These are phyloP conservation scores for Xylariomycetidae sp. DNA, from an alignment of 2,329 filamentous ascomycete species.

Conservation along the genomic window DNA sequence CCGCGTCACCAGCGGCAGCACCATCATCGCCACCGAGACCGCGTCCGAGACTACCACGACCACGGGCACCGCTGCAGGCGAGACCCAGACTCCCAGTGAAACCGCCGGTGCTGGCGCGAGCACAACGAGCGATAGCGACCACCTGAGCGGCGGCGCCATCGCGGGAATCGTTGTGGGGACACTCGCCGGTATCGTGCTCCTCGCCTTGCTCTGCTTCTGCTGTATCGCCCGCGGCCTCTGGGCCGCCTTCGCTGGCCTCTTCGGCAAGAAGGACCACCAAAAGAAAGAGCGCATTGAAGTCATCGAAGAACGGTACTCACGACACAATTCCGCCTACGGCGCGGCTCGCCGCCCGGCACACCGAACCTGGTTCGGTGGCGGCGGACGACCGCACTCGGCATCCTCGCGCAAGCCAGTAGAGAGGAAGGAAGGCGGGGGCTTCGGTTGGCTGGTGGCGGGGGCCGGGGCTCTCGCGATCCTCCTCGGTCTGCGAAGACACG, in stretches of 20 bases:
- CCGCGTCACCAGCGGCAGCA: conserved; percentile 47
- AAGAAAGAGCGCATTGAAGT: conserved; percentile 51
- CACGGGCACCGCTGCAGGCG: conserved; percentile 40
- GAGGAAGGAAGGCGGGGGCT: conserved; percentile 40
- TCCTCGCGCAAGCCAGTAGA: conserved; percentile 38
- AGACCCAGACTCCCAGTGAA: conserved; percentile 46
- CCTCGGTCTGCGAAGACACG: conserved; percentile 45
- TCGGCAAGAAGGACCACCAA: conserved; percentile 49
- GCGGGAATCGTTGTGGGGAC: conserved; percentile 75
- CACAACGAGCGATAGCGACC: conserved; percentile 33
- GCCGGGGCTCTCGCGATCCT: conserved; percentile 47
- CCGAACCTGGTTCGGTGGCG: conserved; percentile 51
- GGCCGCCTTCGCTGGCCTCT: conserved; percentile 51
- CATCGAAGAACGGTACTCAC: conserved; percentile 56
- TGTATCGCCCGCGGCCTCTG: conserved; percentile 61
- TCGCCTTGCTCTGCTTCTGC: conserved; percentile 68
- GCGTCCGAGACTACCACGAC: conserved; percentile 46
- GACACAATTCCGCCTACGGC: conserved; percentile 38
- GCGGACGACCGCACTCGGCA: conserved; percentile 34
- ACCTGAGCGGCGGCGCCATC: conserved; percentile 65
- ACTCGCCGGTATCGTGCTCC: conserved; percentile 59
- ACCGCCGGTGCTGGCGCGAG: conserved; percentile 34
- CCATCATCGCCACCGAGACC: conserved; percentile 41
- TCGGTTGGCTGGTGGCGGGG: conserved; percentile 48
- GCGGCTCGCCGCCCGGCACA: conserved; percentile 47